Percentiles rank a stretch among this genome's conserved stretches.
These are phyloP conservation scores for Lachnellula occidentalis DNA, from an alignment of 2,329 filamentous ascomycete genomes.

Conservation along the genomic window DNA sequence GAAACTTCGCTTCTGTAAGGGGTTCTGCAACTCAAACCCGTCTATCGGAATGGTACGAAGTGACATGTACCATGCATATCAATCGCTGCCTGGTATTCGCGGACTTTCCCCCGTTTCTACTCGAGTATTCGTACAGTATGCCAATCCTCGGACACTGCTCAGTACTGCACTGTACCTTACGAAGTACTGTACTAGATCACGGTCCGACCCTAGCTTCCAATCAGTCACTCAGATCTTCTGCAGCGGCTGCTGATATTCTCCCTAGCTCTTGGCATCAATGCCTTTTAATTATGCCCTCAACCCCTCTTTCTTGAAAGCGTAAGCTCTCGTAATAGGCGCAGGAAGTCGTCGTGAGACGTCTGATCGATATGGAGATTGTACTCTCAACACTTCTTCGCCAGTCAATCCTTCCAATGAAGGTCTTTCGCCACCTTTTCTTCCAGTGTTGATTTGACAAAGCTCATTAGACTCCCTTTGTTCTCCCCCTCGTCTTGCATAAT, in stretches of 20 bases:
- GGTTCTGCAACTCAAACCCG: constrained; percentile 15
- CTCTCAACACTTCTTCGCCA: constrained; percentile 6
- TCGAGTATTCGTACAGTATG: too few relatives aligned
- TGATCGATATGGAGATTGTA: constrained; percentile 4
- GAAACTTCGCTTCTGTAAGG: constrained; percentile 23
- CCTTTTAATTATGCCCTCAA: constrained; percentile 7
- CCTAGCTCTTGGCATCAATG: constrained; percentile 18
- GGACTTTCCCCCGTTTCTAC: constrained; percentile 11
- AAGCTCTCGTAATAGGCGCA: not conserved
- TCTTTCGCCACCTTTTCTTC: constrained; percentile 49
- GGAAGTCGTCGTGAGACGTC: constrained; percentile 6
- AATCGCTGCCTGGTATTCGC: constrained; percentile 5
- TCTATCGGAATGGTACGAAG: constrained; percentile 9
- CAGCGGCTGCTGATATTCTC: constrained; percentile 4
- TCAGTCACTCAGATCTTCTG: constrained; percentile 1
- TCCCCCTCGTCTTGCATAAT: constrained; percentile 37
- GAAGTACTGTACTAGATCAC: not conserved
- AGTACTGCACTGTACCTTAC: not conserved
- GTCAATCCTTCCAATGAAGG: constrained; percentile 49
- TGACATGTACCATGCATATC: constrained; percentile 9
- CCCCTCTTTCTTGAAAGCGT: not conserved
- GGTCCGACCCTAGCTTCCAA: constrained; percentile 15
- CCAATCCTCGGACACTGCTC: constrained; percentile 1
- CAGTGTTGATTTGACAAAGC: constrained; percentile 57
- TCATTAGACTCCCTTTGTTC: constrained; percentile 42